These are phyloP conservation scores for Yarrowia hollandica DNA, from an alignment of 805 yeast genomes.

Conservation along the genomic window DNA sequence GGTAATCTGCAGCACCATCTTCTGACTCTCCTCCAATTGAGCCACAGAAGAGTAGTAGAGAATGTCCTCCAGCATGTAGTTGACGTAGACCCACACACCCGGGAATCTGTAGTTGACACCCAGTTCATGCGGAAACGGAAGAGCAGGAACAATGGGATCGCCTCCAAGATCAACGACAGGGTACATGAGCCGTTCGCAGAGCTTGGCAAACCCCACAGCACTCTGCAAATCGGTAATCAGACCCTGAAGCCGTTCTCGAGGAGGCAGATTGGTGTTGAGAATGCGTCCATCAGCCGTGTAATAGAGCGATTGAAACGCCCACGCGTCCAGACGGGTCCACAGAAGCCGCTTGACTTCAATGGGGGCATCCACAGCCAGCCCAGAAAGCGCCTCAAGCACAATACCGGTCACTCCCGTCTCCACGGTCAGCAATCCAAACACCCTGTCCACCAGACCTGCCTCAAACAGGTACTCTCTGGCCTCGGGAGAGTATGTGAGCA, in stretches of 20 bases:
- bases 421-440: constrained; percentile 49
- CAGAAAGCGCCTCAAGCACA: constrained; percentile 55
- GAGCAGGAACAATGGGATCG: constrained; percentile 39
- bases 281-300: constrained; percentile 39
- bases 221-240: constrained; percentile 55
- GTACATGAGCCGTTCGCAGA: constrained; percentile 50
- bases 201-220: constrained; percentile 59
- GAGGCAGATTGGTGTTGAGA: constrained; percentile 39
- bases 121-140: constrained; percentile 61
- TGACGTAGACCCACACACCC: constrained; percentile 81
- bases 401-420: constrained; percentile 56
- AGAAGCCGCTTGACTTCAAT: constrained; percentile 48
- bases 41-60: constrained; percentile 53
- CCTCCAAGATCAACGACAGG: constrained; percentile 37
- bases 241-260: constrained; percentile 48
- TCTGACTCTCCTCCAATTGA: constrained; percentile 44
- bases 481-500: constrained; percentile 47
- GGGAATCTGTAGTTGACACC: constrained; percentile 61
- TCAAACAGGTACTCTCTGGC: constrained; percentile 41
- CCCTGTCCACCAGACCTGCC: constrained; percentile 39
- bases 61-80: constrained; percentile 66
- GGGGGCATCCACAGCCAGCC: constrained; percentile 53
- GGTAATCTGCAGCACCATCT: constrained; percentile 51
- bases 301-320: constrained; percentile 53
- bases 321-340: constrained; percentile 70